A percentile compares a stretch with the other conserved stretches of the same genome.
phyloP scores from a whole-genome alignment of 352 stramenopile species.

The Globisporangium sylvaticum region DNA sequence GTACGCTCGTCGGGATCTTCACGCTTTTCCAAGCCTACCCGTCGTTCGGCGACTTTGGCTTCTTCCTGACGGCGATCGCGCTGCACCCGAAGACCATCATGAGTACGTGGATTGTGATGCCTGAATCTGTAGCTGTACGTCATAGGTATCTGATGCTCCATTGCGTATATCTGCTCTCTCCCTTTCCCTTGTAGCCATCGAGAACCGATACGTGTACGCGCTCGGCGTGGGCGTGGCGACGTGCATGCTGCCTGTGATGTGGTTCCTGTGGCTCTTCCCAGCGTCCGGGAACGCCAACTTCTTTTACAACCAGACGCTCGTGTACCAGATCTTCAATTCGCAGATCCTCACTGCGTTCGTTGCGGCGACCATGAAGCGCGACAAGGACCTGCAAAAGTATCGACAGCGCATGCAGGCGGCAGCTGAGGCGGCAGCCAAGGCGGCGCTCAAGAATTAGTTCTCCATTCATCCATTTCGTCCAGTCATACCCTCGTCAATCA shows the following conservation, averaged over 20 bases:
- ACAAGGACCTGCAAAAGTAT: slow-evolving; percentile 75
- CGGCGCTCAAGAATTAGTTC: not conserved
- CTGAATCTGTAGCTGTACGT: no score
- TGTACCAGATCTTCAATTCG: slow-evolving; percentile 84
- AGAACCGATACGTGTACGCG: slow-evolving; percentile 72
- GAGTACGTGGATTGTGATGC: slow-evolving; percentile 30
- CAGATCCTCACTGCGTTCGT: slow-evolving; percentile 78
- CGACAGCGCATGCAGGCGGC: slow-evolving; percentile 20
- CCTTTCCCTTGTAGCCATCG: slow-evolving; percentile 44
- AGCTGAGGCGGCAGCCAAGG: not conserved
- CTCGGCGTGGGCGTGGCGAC: slow-evolving; percentile 62
- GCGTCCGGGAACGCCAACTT: slow-evolving; percentile 87
- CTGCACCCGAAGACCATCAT: slow-evolving; percentile 79
- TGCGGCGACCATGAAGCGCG: slow-evolving; percentile 72
- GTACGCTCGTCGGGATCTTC: slow-evolving; percentile 64
- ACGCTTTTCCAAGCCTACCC: slow-evolving; percentile 80
- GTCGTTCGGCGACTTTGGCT: slow-evolving; percentile 73
- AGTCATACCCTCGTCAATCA: not conserved
- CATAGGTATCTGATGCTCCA: not conserved
- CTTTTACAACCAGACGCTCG: slow-evolving; percentile 86
- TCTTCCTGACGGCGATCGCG: slow-evolving; percentile 63
- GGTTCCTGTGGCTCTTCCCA: slow-evolving; percentile 84
- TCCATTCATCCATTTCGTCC: not conserved
- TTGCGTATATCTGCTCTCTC: slow-evolving; percentile 2
- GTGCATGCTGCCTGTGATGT: slow-evolving; percentile 82